Base-by-base conservation (phyloP, 768 basidiomycete species). In the Russula sp. region DNA sequence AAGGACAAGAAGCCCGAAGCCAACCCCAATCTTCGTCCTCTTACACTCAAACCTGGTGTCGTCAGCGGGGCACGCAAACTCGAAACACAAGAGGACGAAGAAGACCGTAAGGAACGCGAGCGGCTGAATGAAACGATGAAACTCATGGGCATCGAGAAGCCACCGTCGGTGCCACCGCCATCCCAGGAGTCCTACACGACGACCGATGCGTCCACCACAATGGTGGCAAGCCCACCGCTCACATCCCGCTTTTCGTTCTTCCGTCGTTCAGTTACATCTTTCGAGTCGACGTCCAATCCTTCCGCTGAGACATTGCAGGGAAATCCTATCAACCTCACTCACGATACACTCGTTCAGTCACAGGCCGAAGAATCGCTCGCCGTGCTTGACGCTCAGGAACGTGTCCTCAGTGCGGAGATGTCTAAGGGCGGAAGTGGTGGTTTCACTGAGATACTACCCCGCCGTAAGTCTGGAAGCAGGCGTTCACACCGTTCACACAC, bases 101-200 rank as follows among this genome's bases (percentile, higher is more conserved):
- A 98, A 66, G 94, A 97, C 72, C 80, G 84, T 44, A 83, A 81
- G 66, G 94, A 96, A 75, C 80, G 95, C 61, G 94, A 94, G 73
- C 84, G 94, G 18, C 79, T 98, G 60, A 82, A 89, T 67, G 92
- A 92, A 18, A 92, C 93, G 30, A 90, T 98, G 90, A 92, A 93
- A 73, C 78, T 96, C 32, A 93, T 95, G 88, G 96, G 96, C 5
- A 92, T 96, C 65, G 86, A 84, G 54, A 78, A 89, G 73, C 85
- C 38, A 40, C 38, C 87, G 34, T 73, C 78, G n/a, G 71, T 79
- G 56, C 76, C 81, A 24, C 73, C 75, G 34, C 71, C 73, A 40
- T 71, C 77, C 65, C 77, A 77, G 71, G 80, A 80, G 65, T 77
- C 76, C 67, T 72, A 72, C 63, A 76, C 78, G 20, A 75, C 78